phyloP scores from a whole-genome alignment of 2,329 filamentous ascomycete species.

The Xylaria polymorpha region DNA sequence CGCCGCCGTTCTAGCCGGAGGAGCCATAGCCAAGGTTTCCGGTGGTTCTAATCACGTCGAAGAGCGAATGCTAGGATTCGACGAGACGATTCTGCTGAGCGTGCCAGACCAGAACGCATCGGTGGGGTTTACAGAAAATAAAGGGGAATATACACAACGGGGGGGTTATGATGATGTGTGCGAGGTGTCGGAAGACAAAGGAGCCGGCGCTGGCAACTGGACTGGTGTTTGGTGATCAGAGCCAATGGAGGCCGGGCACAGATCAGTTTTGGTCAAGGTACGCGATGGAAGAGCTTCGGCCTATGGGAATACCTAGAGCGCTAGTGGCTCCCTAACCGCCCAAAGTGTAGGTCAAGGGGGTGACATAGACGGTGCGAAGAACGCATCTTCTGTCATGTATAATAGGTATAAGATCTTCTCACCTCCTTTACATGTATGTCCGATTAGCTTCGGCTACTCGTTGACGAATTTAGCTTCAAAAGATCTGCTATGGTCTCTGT shows the following conservation, averaged over 20 bases:
- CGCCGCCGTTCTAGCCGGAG: neutral
- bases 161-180: conserved; percentile 2
- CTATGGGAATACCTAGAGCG: neutral
- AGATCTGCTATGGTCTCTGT: too few relatives aligned
- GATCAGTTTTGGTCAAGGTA: neutral
- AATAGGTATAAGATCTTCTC: neutral
- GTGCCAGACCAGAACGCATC: neutral
- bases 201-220: neutral
- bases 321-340: too few relatives aligned
- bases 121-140: neutral
- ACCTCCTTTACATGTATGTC: neutral
- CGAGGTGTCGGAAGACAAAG: neutral
- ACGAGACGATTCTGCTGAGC: neutral
- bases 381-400: neutral
- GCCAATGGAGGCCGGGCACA: neutral
- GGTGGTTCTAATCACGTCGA: conserved; percentile 1
- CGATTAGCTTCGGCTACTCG: neutral
- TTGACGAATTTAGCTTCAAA: too few relatives aligned
- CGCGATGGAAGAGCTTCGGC: neutral
- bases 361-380: neutral
- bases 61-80: neutral
- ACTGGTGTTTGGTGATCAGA: neutral
- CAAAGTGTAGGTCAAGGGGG: neutral
- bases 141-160: neutral
- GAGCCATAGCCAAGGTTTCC: conserved; percentile 5